Base-by-base conservation (phyloP, 2,329 filamentous ascomycete species). In the Sporothrix brasiliensis region DNA sequence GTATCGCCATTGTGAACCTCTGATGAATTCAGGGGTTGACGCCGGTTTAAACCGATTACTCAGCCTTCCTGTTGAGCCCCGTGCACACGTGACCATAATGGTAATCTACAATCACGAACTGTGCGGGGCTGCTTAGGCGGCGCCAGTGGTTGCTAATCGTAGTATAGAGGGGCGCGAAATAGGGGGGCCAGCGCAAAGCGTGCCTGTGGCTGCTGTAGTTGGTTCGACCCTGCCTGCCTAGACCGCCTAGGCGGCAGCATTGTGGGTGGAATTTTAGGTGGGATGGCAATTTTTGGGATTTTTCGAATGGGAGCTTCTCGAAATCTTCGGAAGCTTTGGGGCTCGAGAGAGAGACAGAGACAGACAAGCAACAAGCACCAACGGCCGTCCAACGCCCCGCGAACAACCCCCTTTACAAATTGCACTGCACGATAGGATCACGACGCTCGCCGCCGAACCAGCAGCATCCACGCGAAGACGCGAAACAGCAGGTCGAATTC, bases 251-350 rank as follows among this genome's bases (percentile, higher is more conserved):
- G 58, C 58, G 58, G 39, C 58, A 63, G 39, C 58, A 63, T 63
- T 63, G 58, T 27, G 58, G 39, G 39, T 6, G 58, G 58, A 24
- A 47, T 63, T 66, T 66, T 52, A 66, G 63, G 63, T 66, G 63
- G 63, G 63, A 66, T 66, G 63, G 63, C 63, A 66, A 66, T 52
- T 66, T 66, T 66, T 27, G 50, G n/a, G 30, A 30, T 24, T 67
- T 67, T 67, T 67, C 19, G 44, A 49, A 66, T 66, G 63, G 65
- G 65, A 67, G 65, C 65, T 67, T 67, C 65, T 66, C 63, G 65
- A 67, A 67, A 67, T 67, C 65, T 67, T 53, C 65, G 52, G 65
- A 56, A 67, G 50, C 50, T 54, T 67, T 44, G 41, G 16, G 63
- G 16, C 47, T 39, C 56, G 65, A 34, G 11, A 41, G 27, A 10